Evolutionary conservation across 495 filamentous ascomycete species (phyloP).

Genomic region (Thozetella sp.): DNA sequence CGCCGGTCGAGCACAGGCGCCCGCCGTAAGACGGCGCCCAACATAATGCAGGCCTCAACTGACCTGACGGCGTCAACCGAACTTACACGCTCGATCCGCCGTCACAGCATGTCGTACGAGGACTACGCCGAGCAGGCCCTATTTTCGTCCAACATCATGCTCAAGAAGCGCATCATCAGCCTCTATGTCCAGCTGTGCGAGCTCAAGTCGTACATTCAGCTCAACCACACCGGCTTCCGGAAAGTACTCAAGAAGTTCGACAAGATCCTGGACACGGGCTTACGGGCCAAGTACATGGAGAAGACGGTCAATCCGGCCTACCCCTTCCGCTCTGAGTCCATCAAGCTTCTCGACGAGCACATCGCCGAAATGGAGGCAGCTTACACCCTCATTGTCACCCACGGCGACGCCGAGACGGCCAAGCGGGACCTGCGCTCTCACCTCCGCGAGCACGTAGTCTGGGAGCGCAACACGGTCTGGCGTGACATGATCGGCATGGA

Average conservation of each 20-base stretch:
- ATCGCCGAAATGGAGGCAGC: constrained; percentile 73
- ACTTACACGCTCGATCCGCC: constrained; percentile 43
- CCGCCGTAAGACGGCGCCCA: constrained; percentile 36
- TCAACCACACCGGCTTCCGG: constrained; percentile 94
- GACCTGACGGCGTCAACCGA: constrained; percentile 59
- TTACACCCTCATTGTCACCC: constrained; percentile 80
- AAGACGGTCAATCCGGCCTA: constrained; percentile 70
- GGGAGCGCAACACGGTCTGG: constrained; percentile 99
- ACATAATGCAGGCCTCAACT: constrained; percentile 41
- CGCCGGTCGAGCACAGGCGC: constrained; percentile 26
- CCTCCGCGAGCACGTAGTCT: constrained; percentile 95
- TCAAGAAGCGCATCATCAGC: constrained; percentile 88
- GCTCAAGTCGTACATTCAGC: constrained; percentile 91
- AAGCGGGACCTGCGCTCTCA: constrained; percentile 87
- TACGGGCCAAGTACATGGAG: constrained; percentile 76
- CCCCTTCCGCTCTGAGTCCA: constrained; percentile 73
- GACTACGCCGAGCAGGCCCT: constrained; percentile 78
- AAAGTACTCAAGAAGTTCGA: constrained; percentile 99
- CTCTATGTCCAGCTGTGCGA: constrained; percentile 94
- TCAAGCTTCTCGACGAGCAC: constrained; percentile 67
- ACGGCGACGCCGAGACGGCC: constrained; percentile 73
- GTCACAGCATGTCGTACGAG: constrained; percentile 64
- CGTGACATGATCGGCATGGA: constrained; percentile 98
- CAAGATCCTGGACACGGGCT: constrained; percentile 83
- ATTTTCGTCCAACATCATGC: constrained; percentile 78